A percentile compares a stretch with the other conserved stretches of the same genome.
Evolutionary conservation across 2,329 filamentous ascomycete genomes (phyloP).

Genomic region (Didymella lethalis): DNA sequence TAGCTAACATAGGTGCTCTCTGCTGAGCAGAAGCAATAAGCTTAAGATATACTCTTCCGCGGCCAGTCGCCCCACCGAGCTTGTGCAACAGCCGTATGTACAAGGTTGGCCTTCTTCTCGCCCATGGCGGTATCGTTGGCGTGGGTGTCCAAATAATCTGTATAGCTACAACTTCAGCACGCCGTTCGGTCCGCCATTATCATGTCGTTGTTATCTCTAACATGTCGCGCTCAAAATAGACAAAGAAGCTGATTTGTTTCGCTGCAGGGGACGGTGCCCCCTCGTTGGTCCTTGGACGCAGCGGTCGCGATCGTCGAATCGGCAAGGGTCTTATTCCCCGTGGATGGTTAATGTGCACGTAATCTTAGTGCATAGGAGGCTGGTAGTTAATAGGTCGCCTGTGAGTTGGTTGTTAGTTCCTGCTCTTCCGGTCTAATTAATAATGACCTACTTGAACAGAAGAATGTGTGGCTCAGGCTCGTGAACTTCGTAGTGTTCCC

Average conservation of each 20-base stretch:
- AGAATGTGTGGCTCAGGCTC: slow-evolving; percentile 98
- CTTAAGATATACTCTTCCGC: slow-evolving; percentile 21
- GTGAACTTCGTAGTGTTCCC: slow-evolving; percentile 99
- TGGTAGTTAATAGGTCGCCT: slow-evolving; percentile 88
- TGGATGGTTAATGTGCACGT: slow-evolving; percentile 14
- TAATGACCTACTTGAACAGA: slow-evolving; percentile 85
- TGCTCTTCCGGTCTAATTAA: background rate
- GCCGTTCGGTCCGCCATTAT: slow-evolving; percentile 46
- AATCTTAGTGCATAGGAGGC: slow-evolving; percentile 61
- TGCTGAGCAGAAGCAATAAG: slow-evolving; percentile 17
- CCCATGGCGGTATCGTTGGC: slow-evolving; percentile 26
- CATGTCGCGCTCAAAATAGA: slow-evolving; percentile 46
- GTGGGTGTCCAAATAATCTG: slow-evolving; percentile 33
- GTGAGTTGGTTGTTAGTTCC: slow-evolving; percentile 22
- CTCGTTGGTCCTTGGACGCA: slow-evolving; percentile 22
- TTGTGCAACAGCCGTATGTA: slow-evolving; percentile 41
- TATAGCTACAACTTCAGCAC: slow-evolving; percentile 28
- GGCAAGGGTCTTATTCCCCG: slow-evolving; percentile 17
- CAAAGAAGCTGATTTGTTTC: slow-evolving; percentile 38
- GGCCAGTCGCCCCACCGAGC: slow-evolving; percentile 26
- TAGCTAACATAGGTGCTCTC: slow-evolving; percentile 19
- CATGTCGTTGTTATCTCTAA: slow-evolving; percentile 50
- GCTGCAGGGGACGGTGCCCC: slow-evolving; percentile 27
- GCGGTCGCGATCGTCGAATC: slow-evolving; percentile 21
- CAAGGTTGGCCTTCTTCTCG: slow-evolving; percentile 36